Conservation (phyloP, 2,329 filamentous ascomycete species). For the Rhynchosporium graminicola region DNA sequence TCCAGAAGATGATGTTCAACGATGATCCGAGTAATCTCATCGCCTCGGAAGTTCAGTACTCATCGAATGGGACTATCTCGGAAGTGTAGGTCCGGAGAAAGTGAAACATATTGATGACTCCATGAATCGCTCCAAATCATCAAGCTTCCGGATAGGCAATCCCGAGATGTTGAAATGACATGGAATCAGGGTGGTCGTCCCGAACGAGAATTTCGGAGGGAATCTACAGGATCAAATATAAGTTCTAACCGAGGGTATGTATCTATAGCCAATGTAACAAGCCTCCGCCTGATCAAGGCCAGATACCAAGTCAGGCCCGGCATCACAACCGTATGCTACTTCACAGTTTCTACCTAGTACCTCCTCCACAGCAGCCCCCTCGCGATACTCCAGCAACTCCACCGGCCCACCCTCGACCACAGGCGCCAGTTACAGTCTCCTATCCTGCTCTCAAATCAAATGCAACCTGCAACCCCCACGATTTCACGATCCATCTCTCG, state of each 20-base stretch:
- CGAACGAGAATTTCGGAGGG: constrained; percentile 44
- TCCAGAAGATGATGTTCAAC: not conserved
- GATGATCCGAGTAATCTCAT: not conserved
- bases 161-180: not conserved
- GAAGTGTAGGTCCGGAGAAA: not conserved
- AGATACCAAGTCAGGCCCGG: not conserved
- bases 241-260: not conserved
- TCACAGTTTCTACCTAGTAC: not conserved
- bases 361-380: not conserved
- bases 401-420: constrained; percentile 26
- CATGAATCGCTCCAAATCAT: constrained; percentile 38
- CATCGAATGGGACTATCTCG: not conserved
- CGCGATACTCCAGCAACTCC: constrained; percentile 21
- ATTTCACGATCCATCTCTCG: not conserved
- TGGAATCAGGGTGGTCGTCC: constrained; percentile 23
- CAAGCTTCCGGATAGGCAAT: constrained; percentile 40
- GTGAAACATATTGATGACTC: constrained; percentile 39
- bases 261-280: not conserved
- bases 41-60: not conserved
- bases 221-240: constrained; percentile 41
- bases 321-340: not conserved
- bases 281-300: not conserved
- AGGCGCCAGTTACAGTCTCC: constrained; percentile 13
- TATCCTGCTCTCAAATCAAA: constrained; percentile 18
- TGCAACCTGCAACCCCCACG: not conserved